Evolutionary conservation across 352 stramenopile genomes (phyloP).

Genomic region (Pythium scleroteichum): DNA sequence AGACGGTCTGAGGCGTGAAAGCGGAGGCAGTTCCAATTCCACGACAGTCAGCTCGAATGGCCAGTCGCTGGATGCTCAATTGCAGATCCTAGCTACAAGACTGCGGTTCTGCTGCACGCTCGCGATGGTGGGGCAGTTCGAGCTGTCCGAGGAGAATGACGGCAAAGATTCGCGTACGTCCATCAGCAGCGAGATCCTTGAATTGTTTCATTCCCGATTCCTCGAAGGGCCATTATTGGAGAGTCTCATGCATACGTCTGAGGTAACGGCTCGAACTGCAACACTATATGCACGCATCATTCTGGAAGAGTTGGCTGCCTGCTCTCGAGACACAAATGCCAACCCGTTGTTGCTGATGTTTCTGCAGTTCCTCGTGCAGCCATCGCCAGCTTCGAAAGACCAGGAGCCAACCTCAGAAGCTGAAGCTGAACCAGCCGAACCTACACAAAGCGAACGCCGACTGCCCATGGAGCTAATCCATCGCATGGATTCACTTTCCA

Average conservation of each 20-base stretch:
- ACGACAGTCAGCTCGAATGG: constrained; percentile 37
- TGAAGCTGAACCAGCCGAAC: not conserved
- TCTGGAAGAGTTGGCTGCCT: constrained; percentile 77
- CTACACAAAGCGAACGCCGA: constrained; percentile 26
- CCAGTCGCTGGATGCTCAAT: constrained; percentile 19
- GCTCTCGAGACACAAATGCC: constrained; percentile 58
- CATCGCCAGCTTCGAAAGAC: not conserved
- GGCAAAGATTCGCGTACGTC: constrained; percentile 45
- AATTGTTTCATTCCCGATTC: constrained; percentile 74
- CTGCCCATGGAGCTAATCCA: constrained; percentile 75
- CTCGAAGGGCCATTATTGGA: constrained; percentile 67
- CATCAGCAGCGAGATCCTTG: constrained; percentile 74
- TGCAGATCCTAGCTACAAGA: constrained; percentile 57
- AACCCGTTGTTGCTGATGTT: constrained; percentile 81
- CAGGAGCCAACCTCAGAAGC: not conserved
- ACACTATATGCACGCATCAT: constrained; percentile 80
- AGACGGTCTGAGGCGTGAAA: constrained; percentile 22
- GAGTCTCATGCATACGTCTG: constrained; percentile 67
- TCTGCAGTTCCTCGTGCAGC: constrained; percentile 71
- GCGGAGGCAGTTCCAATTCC: not conserved
- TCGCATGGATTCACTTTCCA: constrained; percentile 80
- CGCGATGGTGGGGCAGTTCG: constrained; percentile 76
- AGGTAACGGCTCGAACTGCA: constrained; percentile 59
- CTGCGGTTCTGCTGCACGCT: constrained; percentile 87
- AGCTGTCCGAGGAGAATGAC: constrained; percentile 50